Percentiles rank a stretch among this genome's conserved stretches.
Evolutionary conservation across 2,329 filamentous ascomycete species (phyloP).

Genomic region (Trichoderma sp.): DNA sequence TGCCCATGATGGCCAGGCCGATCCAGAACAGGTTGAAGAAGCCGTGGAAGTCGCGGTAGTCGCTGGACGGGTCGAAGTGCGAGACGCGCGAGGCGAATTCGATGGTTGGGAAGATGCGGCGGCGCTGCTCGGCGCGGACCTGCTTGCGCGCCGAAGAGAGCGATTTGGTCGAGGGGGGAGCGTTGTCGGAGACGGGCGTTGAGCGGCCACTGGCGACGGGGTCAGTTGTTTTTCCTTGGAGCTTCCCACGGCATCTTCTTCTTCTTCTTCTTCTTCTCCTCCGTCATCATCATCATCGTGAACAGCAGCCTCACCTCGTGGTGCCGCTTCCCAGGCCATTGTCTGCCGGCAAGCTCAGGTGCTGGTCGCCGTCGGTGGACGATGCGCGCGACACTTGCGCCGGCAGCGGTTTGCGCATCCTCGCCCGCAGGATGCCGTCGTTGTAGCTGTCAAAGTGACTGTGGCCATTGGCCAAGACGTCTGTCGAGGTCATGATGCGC

Average conservation of each 20-base stretch:
- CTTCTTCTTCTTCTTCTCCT: too few species aligned
- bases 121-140: conserved; percentile 73
- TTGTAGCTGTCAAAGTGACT: conserved; percentile 19
- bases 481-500: conserved; percentile 24
- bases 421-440: conserved; percentile 46
- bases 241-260: too few species aligned
- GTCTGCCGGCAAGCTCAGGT: conserved; percentile 28
- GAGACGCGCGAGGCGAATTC: conserved; percentile 88
- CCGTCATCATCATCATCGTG: background rate
- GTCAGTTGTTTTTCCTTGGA: too few species aligned
- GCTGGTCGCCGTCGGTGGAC: conserved; percentile 35
- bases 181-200: conserved; percentile 82
- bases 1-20: conserved; percentile 90
- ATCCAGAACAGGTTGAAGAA: conserved; percentile 99
- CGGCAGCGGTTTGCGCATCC: conserved; percentile 49
- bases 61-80: conserved; percentile 89
- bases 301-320: conserved; percentile 41
- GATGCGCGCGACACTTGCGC: conserved; percentile 42
- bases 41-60: conserved; percentile 90
- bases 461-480: conserved; percentile 29
- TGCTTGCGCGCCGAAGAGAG: conserved; percentile 83
- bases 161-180: conserved; percentile 85
- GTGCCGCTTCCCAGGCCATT: conserved; percentile 39
- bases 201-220: conserved; percentile 76
- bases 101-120: conserved; percentile 86